phyloP scores from a whole-genome alignment of 148 eudicot species.

The Rhododendron ferrugineum region DNA sequence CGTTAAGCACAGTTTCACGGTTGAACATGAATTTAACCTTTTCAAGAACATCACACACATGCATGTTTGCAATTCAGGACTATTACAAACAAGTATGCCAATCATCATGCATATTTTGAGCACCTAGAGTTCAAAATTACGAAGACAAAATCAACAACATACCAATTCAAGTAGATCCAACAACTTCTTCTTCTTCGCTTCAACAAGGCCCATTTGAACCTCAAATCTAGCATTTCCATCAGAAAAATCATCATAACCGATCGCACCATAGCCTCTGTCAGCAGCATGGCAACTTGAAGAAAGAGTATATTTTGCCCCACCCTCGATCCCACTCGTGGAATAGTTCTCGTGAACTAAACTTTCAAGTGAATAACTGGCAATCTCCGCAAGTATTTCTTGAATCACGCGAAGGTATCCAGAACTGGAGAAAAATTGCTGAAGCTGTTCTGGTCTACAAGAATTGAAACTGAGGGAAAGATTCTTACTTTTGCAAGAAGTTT shows the following conservation, averaged over 20 bases:
- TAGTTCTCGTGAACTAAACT: slow-evolving; percentile 26
- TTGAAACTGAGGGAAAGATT: slow-evolving; percentile 34
- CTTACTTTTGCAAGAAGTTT: slow-evolving; percentile 31
- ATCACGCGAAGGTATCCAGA: slow-evolving; percentile 51
- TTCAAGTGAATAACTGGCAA: slow-evolving; percentile 52
- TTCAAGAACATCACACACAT: neutral
- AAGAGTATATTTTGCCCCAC: slow-evolving; percentile 4
- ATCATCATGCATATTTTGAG: neutral
- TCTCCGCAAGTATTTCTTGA: slow-evolving; percentile 73
- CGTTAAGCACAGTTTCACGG: neutral
- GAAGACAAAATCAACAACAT: slow-evolving; percentile 17
- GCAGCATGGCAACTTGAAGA: slow-evolving; percentile 20
- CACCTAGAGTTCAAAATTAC: neutral
- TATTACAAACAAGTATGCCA: neutral
- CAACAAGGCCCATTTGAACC: slow-evolving; percentile 29
- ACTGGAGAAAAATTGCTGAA: slow-evolving; percentile 40
- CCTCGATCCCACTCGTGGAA: slow-evolving; percentile 11
- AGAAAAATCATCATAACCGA: slow-evolving; percentile 13
- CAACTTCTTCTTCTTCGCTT: slow-evolving; percentile 55
- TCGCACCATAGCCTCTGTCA: slow-evolving; percentile 18
- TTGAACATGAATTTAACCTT: neutral
- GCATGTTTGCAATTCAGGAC: neutral
- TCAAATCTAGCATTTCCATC: slow-evolving; percentile 23
- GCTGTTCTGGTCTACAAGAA: slow-evolving; percentile 30
- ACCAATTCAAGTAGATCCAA: slow-evolving; percentile 75